These are phyloP conservation scores for Cladosporium sp. DNA, from an alignment of 2,329 filamentous ascomycete genomes.

Conservation along the genomic window DNA sequence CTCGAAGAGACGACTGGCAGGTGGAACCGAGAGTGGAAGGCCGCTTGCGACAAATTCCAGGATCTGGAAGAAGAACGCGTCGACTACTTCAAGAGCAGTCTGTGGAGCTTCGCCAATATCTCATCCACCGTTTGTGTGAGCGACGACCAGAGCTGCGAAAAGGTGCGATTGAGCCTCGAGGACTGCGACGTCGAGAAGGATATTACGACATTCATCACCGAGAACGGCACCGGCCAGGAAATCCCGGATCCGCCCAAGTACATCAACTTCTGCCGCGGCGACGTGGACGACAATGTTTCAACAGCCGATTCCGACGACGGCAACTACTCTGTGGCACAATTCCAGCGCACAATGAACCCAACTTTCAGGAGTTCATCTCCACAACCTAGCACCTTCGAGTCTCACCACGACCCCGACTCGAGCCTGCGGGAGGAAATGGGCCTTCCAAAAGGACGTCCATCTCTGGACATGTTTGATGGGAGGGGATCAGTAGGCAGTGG, in stretches of 20 bases:
- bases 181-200: constrained; percentile 97
- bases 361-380: constrained; percentile 94
- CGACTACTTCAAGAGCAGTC: constrained; percentile 94
- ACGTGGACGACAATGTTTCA: constrained; percentile 72
- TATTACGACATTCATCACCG: constrained; percentile 81
- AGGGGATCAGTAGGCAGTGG: constrained; percentile 16
- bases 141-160: constrained; percentile 91
- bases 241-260: constrained; percentile 96
- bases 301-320: constrained; percentile 76
- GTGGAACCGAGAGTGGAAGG: constrained; percentile 99
- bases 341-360: constrained; percentile 90
- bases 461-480: constrained; percentile 26
- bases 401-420: constrained; percentile 81
- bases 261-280: constrained; percentile 96
- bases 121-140: constrained; percentile 96
- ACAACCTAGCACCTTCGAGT: constrained; percentile 87
- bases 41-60: constrained; percentile 96
- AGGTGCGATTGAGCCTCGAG: constrained; percentile 87
- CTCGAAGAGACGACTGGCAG: constrained; percentile 90
- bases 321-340: constrained; percentile 90
- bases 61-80: constrained; percentile 95
- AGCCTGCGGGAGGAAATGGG: constrained; percentile 65
- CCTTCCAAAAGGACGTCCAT: constrained; percentile 39
- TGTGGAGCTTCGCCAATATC: constrained; percentile 98
- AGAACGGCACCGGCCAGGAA: constrained; percentile 87